phyloP scores from a whole-genome alignment of 805 yeast species.

The Metschnikowia rubicola region DNA sequence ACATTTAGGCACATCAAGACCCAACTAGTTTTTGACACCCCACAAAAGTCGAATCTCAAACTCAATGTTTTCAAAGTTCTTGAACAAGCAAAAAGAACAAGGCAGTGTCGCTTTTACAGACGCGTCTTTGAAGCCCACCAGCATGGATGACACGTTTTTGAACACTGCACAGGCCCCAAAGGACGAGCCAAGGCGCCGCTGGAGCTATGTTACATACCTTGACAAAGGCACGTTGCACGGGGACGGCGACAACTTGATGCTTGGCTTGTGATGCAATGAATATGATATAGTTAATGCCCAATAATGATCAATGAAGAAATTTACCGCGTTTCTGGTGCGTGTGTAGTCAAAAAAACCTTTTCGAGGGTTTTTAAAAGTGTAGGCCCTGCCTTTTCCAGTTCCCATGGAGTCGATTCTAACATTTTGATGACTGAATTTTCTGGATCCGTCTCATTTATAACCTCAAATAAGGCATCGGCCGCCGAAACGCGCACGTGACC shows the following conservation, averaged over 20 bases:
- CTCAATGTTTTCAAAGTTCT: conserved; percentile 15
- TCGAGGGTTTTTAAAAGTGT: conserved; percentile 1
- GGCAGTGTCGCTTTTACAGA: conserved; percentile 1
- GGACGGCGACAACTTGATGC: conserved; percentile 19
- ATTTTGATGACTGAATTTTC: background rate
- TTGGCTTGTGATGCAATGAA: conserved; percentile 13
- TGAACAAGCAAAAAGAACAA: conserved; percentile 14
- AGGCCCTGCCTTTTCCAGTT: background rate
- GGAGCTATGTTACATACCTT: conserved; percentile 16
- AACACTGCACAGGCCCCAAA: background rate
- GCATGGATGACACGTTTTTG: conserved; percentile 10
- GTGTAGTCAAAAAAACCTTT: conserved; percentile 1
- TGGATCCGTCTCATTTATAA: conserved; percentile 23
- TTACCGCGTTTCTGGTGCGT: background rate
- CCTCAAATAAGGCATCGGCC: conserved; percentile 41
- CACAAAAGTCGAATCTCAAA: background rate
- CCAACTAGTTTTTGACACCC: background rate
- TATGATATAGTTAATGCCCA: too few relatives aligned
- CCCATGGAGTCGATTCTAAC: conserved; percentile 1
- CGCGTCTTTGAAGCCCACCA: background rate
- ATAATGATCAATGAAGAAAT: background rate
- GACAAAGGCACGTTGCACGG: conserved; percentile 20
- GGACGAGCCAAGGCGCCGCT: conserved; percentile 16
- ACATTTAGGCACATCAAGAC: too few relatives aligned
- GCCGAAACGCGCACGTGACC: conserved; percentile 34